A percentile compares a stretch with the other conserved stretches of the same genome.
Conservation (phyloP, 2,329 filamentous ascomycete genomes). For the Clarireedia monteithiana region DNA sequence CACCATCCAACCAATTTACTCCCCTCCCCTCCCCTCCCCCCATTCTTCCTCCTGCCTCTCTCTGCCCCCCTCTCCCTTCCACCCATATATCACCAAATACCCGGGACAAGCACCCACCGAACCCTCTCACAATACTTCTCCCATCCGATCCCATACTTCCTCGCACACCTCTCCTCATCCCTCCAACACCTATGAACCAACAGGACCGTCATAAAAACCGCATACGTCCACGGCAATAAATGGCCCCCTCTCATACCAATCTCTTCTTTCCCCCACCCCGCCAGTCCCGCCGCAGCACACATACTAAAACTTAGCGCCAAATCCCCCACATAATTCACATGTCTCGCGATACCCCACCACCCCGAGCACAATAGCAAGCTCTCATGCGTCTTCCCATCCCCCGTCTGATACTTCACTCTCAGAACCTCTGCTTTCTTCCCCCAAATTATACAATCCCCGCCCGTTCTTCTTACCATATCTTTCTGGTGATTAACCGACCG, state of each 20-base stretch:
- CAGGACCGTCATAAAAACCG: constrained; percentile 37
- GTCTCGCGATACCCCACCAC: constrained; percentile 35
- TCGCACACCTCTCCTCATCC: constrained; percentile 37
- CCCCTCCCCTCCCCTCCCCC: too few species aligned
- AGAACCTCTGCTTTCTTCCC: constrained; percentile 34
- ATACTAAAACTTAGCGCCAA: constrained; percentile 34
- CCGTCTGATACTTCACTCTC: constrained; percentile 33
- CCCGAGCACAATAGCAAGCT: constrained; percentile 33
- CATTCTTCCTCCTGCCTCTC: too few species aligned
- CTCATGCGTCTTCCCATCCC: constrained; percentile 34
- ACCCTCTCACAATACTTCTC: constrained; percentile 36
- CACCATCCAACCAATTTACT: too few species aligned
- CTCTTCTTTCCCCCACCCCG: too few species aligned
- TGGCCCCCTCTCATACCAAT: constrained; percentile 29
- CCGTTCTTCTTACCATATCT: constrained; percentile 33
- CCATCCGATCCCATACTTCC: constrained; percentile 40
- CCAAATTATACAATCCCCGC: constrained; percentile 37
- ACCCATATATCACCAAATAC: constrained; percentile 28
- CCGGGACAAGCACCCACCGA: constrained; percentile 37
- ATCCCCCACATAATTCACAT: constrained; percentile 36
- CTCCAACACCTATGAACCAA: constrained; percentile 38
- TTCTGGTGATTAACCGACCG: constrained; percentile 40
- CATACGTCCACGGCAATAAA: constrained; percentile 38
- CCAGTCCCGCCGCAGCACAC: constrained; percentile 30
- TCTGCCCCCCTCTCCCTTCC: neutral